Percentiles rank a stretch among this genome's conserved stretches.
Conservation (phyloP, 495 filamentous ascomycete species). For the Xylaria acuta region DNA sequence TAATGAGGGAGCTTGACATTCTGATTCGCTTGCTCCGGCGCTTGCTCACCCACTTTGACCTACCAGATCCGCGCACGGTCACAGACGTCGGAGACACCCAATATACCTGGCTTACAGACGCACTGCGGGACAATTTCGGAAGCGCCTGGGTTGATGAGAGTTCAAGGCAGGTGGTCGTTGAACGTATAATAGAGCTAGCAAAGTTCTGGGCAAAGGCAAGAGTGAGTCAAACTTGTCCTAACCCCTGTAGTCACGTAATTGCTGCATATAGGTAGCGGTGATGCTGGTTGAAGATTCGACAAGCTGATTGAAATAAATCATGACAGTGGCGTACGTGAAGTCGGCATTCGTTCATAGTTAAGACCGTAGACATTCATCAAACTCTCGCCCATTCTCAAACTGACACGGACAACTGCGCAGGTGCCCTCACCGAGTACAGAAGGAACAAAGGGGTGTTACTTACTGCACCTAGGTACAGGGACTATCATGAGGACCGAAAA, state of each 20-base stretch:
- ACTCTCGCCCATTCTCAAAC: background rate
- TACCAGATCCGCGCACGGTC: background rate
- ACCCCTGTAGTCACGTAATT: background rate
- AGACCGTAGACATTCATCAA: background rate
- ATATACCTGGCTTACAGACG: background rate
- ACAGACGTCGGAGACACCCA: background rate
- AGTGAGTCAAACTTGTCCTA: background rate
- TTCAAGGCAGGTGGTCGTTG: background rate
- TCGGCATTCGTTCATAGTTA: background rate
- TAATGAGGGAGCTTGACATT: background rate
- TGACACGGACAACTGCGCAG: background rate
- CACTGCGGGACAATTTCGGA: background rate
- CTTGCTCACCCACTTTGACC: background rate
- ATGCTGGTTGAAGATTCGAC: background rate
- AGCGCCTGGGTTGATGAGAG: background rate
- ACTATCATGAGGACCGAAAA: fast-evolving
- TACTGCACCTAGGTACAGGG: background rate
- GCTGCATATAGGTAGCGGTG: background rate
- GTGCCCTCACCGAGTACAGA: background rate
- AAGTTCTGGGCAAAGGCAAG: background rate
- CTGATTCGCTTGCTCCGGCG: background rate
- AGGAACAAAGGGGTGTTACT: background rate
- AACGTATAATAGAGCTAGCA: background rate
- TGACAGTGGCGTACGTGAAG: slow-evolving; percentile 7
- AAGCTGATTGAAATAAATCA: background rate